Evolutionary conservation across 2,329 filamentous ascomycete genomes (phyloP).

Genomic region (Xylariaceae sp.): DNA sequence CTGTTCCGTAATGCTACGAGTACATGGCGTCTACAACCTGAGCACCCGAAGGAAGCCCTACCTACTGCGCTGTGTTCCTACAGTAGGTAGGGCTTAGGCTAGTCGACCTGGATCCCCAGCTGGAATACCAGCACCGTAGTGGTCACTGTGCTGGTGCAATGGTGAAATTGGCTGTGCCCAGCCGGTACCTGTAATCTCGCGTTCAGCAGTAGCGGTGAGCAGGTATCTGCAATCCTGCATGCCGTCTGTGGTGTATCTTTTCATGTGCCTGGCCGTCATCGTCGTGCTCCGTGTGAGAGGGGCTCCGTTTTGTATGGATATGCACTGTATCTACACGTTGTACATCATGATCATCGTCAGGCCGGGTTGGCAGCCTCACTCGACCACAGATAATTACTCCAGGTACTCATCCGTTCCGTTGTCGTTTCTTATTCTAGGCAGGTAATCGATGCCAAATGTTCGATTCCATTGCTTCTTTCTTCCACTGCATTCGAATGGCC

Average conservation of each 20-base stretch:
- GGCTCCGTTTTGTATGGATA: background rate
- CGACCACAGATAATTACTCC: background rate
- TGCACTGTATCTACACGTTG: background rate
- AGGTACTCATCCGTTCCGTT: background rate
- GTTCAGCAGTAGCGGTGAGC: constrained; percentile 4
- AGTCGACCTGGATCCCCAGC: constrained; percentile 2
- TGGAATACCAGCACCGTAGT: constrained; percentile 17
- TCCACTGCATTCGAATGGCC: background rate
- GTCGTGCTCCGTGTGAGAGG: constrained; percentile 22
- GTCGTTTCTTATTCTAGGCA: background rate
- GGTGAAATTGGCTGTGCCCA: constrained; percentile 5
- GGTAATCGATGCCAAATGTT: background rate
- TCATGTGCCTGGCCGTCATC: constrained; percentile 17
- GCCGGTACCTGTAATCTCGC: constrained; percentile 18
- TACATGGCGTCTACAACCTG: background rate
- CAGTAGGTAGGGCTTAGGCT: constrained; percentile 5
- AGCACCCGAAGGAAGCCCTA: background rate
- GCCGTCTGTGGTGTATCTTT: constrained; percentile 14
- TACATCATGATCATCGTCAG: background rate
- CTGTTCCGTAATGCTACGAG: background rate
- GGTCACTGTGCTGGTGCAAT: constrained; percentile 18
- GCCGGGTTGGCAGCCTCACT: no score
- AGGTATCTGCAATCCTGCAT: constrained; percentile 16
- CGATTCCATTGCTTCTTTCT: background rate
- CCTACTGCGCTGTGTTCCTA: background rate